Conservation (phyloP, 163 green algal genomes). For the Scenedesmus sp. region DNA sequence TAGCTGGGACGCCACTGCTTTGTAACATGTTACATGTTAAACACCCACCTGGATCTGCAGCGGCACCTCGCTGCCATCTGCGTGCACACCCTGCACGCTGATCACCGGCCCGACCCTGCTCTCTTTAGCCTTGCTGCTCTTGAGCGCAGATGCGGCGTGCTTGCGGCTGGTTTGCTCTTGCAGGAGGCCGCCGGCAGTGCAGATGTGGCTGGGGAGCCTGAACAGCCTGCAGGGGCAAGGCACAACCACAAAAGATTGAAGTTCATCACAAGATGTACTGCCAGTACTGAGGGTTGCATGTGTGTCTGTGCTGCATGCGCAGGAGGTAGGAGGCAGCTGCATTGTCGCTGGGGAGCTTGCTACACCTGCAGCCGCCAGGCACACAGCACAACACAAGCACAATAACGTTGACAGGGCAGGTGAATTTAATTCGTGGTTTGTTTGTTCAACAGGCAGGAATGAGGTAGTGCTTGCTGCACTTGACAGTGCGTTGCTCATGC, state of each 20-base stretch:
- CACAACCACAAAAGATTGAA: neutral
- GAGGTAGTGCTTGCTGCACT: neutral
- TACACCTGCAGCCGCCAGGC: neutral
- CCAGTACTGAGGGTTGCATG: too few relatives aligned
- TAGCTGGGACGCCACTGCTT: too few relatives aligned
- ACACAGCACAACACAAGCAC: neutral
- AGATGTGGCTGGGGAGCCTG: neutral
- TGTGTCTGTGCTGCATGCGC: neutral
- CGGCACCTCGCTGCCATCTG: neutral
- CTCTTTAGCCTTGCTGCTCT: neutral
- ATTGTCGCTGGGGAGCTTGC: neutral
- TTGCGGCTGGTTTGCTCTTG: neutral
- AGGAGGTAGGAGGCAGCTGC: neutral
- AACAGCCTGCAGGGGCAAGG: neutral
- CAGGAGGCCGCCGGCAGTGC: neutral
- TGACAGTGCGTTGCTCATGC: neutral
- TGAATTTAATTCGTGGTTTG: too few relatives aligned
- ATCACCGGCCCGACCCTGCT: neutral
- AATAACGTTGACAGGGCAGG: too few relatives aligned
- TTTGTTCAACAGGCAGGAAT: neutral
- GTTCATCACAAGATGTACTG: too few relatives aligned
- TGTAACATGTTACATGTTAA: neutral
- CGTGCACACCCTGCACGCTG: neutral
- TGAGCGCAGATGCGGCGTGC: slow-evolving; percentile 1
- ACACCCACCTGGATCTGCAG: slow-evolving; percentile 31